A percentile compares a stretch with the other conserved stretches of the same genome.
Evolutionary conservation across 768 basidiomycete species (phyloP).

Genomic region (Kwoniella europaea): DNA sequence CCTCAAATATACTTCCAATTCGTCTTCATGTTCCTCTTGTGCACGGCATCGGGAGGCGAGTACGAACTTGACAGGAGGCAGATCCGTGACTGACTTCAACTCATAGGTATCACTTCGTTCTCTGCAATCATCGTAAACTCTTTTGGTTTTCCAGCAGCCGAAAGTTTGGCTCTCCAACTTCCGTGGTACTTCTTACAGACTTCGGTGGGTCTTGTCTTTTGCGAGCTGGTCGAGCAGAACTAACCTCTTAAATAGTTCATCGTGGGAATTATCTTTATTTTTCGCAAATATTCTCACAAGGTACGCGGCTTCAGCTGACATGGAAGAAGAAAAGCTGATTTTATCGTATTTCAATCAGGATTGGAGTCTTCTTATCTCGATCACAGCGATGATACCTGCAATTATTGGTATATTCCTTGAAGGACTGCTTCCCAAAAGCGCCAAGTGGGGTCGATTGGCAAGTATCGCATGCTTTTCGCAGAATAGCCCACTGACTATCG

Average conservation of each 20-base stretch:
- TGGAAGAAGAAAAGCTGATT: too few species aligned
- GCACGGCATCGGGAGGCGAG: slow-evolving; percentile 27
- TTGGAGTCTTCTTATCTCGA: slow-evolving; percentile 11
- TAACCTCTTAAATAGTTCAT: too few species aligned
- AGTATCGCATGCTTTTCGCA: neutral
- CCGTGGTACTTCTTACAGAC: slow-evolving; percentile 29
- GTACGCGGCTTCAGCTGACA: too few species aligned
- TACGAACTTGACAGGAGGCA: neutral
- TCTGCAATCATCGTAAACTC: slow-evolving; percentile 32
- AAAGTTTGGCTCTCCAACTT: slow-evolving; percentile 29
- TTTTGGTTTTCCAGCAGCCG: slow-evolving; percentile 21
- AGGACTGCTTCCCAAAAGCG: slow-evolving; percentile 21
- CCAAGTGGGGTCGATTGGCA: slow-evolving; percentile 29
- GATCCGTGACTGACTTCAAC: neutral
- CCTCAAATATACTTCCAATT: slow-evolving; percentile 25
- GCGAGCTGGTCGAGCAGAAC: neutral
- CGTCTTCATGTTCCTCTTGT: slow-evolving; percentile 21
- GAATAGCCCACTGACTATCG: too few species aligned
- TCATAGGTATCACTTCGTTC: slow-evolving; percentile 28
- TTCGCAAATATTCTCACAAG: too few species aligned
- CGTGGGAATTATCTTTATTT: too few species aligned
- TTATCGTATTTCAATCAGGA: slow-evolving; percentile 15
- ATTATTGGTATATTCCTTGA: slow-evolving; percentile 31
- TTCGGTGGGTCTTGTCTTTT: slow-evolving; percentile 1
- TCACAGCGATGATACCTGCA: slow-evolving; percentile 14